A percentile compares a stretch with the other conserved stretches of the same genome.
phyloP scores from a whole-genome alignment of 1,139 yeast species.

The Scheffersomyces segobiensis region DNA sequence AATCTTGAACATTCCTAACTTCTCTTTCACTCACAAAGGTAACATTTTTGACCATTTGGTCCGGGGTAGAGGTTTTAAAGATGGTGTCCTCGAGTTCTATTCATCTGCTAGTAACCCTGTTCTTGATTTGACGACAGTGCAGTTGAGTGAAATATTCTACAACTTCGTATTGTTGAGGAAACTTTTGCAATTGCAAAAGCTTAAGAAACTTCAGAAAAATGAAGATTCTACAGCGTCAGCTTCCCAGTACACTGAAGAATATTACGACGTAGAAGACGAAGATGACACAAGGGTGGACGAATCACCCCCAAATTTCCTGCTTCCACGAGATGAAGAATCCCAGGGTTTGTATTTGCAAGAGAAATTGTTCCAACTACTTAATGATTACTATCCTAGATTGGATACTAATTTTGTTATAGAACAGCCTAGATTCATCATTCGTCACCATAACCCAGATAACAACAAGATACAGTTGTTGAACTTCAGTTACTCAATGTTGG shows the following conservation, averaged over 20 bases:
- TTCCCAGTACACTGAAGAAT: neutral
- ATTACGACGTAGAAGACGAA: constrained; percentile 2
- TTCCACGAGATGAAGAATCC: neutral
- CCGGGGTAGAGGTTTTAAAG: constrained; percentile 35
- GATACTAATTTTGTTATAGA: constrained; percentile 44
- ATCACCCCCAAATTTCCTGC: constrained; percentile 6
- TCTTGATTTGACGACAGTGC: constrained; percentile 49
- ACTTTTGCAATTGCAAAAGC: constrained; percentile 26
- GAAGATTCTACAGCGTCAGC: constrained; percentile 2
- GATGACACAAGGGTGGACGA: constrained; percentile 13
- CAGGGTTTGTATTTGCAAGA: constrained; percentile 5
- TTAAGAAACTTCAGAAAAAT: constrained; percentile 10
- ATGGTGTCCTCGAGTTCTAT: constrained; percentile 38
- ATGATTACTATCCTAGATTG: constrained; percentile 45
- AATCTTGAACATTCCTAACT: constrained; percentile 52
- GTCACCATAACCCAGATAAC: constrained; percentile 23
- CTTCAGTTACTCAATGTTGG: constrained; percentile 39
- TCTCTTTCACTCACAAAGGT: constrained; percentile 54
- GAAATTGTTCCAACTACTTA: constrained; percentile 24
- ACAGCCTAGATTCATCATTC: constrained; percentile 43
- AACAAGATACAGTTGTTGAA: constrained; percentile 30
- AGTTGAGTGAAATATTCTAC: constrained; percentile 40
- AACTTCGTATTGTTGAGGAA: constrained; percentile 35
- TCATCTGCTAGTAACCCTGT: constrained; percentile 51
- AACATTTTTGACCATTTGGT: constrained; percentile 46